phyloP scores from a whole-genome alignment of 306 rosid genomes.

The Crotalaria pallida region DNA sequence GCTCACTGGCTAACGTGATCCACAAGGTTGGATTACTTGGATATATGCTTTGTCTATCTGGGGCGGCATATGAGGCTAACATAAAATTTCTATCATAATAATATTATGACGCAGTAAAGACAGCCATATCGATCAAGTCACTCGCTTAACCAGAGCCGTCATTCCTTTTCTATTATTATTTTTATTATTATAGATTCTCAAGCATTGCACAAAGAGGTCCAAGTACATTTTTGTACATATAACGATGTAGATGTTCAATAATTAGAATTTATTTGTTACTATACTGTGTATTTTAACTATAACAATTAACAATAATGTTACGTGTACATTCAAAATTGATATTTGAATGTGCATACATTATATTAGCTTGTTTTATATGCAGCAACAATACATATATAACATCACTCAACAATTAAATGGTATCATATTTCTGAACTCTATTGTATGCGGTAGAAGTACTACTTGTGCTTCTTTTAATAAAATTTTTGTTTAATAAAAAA shows the following conservation, averaged over 20 bases:
- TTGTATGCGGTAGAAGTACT: no score
- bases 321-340: no score
- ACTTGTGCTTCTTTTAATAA: no score
- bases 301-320: no score
- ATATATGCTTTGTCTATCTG: background rate
- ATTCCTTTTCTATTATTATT: background rate
- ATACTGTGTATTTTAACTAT: no score
- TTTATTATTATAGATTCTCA: background rate
- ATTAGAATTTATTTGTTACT: no score
- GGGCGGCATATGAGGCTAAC: background rate
- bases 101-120: conserved; percentile 2
- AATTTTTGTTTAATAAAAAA: no score
- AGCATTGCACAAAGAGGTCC: background rate
- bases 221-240: background rate
- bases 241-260: background rate
- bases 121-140: conserved; percentile 6
- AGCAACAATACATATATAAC: no score
- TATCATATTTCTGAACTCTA: no score
- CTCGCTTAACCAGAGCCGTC: background rate
- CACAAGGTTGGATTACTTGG: conserved; percentile 20
- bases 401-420: no score
- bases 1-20: conserved; percentile 22
- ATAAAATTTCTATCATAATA: background rate
- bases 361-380: no score
- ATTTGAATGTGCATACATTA: no score